These are phyloP conservation scores for Ganoderma lucidum DNA, from an alignment of 1,284 basidiomycete species.

Conservation along the genomic window DNA sequence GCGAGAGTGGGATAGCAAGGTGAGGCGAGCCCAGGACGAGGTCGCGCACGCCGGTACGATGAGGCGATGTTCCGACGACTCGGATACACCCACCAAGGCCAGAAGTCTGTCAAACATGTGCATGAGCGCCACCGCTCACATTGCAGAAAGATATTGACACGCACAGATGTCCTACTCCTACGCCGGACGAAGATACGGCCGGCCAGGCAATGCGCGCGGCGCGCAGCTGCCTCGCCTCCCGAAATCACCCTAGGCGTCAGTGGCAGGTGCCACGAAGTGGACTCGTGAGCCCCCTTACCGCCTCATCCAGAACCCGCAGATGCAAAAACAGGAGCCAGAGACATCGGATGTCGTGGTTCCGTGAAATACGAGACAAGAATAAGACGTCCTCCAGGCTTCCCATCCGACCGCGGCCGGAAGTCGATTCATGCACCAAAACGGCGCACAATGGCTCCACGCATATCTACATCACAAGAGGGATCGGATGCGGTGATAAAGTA, in stretches of 20 bases:
- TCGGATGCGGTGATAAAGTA: neutral
- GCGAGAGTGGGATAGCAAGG: neutral
- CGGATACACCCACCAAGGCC: neutral
- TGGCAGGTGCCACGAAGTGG: neutral
- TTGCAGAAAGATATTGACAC: neutral
- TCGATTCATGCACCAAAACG: slow-evolving; percentile 18
- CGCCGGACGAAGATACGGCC: neutral
- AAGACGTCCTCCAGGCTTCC: neutral
- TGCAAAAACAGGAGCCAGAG: slow-evolving; percentile 1
- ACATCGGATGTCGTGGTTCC: neutral
- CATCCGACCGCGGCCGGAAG: neutral
- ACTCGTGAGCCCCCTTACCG: neutral
- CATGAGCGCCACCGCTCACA: neutral
- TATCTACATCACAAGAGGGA: slow-evolving; percentile 11
- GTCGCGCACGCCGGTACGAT: neutral
- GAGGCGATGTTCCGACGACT: neutral
- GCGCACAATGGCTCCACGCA: slow-evolving; percentile 16
- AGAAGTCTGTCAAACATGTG: neutral
- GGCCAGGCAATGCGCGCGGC: neutral
- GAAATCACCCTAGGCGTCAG: slow-evolving; percentile 3
- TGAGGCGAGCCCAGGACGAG: neutral
- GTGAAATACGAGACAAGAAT: slow-evolving; percentile 3
- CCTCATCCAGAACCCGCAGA: neutral
- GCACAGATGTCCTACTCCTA: neutral
- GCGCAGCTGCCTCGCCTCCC: neutral